These are phyloP conservation scores for Phytophthora boehmeriae DNA, from an alignment of 352 stramenopile genomes.

Conservation along the genomic window DNA sequence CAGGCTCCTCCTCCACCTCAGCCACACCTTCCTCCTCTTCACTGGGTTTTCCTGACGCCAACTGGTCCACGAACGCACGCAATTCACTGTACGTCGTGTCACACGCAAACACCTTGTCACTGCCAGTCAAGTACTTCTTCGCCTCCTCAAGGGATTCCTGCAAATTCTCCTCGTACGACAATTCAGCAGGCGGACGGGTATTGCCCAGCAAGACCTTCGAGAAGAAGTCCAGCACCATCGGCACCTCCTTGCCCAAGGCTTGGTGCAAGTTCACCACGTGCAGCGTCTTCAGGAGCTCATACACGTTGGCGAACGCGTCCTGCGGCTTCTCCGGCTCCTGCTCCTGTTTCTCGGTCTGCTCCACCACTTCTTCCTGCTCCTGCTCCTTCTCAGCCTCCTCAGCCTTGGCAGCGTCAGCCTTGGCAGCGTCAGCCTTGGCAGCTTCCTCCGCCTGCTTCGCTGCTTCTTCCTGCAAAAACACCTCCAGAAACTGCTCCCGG, in stretches of 20 bases:
- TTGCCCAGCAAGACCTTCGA: conserved; percentile 84
- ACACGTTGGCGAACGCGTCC: conserved; percentile 58
- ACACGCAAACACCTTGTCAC: conserved; percentile 76
- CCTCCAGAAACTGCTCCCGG: conserved; percentile 77
- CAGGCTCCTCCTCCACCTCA: conserved; percentile 9
- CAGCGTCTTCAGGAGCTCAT: conserved; percentile 77
- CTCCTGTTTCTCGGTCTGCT: conserved; percentile 5
- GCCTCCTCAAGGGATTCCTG: conserved; percentile 79
- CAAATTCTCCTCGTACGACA: conserved; percentile 83
- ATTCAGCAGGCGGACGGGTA: conserved; percentile 73
- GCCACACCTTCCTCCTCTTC: conserved; percentile 2
- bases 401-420: conserved; percentile 10
- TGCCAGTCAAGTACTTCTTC: conserved; percentile 69
- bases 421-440: conserved; percentile 12
- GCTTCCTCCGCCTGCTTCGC: conserved; percentile 35
- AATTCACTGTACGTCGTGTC: conserved; percentile 74
- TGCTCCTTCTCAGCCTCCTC: conserved; percentile 17
- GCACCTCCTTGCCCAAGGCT: conserved; percentile 71
- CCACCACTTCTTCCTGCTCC: conserved; percentile 7
- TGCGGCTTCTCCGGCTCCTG: conserved; percentile 10
- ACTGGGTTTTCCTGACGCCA: conserved; percentile 27
- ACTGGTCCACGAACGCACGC: conserved; percentile 59
- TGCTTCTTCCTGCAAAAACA: conserved; percentile 56
- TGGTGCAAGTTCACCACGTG: conserved; percentile 83
- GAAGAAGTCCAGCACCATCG: conserved; percentile 86